Conservation (phyloP, 2,329 filamentous ascomycete genomes). For the Penicillium sp. region DNA sequence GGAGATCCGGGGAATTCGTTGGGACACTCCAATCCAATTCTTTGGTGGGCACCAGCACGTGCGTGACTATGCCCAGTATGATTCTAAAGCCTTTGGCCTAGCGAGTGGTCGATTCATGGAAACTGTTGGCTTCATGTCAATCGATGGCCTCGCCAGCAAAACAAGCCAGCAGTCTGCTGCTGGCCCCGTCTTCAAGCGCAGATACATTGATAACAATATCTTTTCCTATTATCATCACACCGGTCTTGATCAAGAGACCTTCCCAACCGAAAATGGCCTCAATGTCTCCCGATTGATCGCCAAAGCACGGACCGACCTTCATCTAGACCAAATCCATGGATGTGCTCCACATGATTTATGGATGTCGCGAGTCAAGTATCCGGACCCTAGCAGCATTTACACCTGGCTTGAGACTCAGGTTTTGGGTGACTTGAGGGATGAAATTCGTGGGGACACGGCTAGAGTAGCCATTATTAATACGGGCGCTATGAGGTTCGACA, state of each 20-base stretch:
- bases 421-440: slow-evolving; percentile 64
- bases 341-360: slow-evolving; percentile 79
- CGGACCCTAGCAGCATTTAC: slow-evolving; percentile 71
- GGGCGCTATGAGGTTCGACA: slow-evolving; percentile 89
- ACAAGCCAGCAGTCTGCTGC: slow-evolving; percentile 29
- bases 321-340: slow-evolving; percentile 73
- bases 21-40: slow-evolving; percentile 82
- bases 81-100: slow-evolving; percentile 72
- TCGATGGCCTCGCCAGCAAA: slow-evolving; percentile 60
- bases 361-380: slow-evolving; percentile 76
- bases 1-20: slow-evolving; percentile 72
- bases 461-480: slow-evolving; percentile 77
- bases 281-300: slow-evolving; percentile 70
- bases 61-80: slow-evolving; percentile 77
- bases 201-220: slow-evolving; percentile 93
- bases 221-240: slow-evolving; percentile 81
- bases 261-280: slow-evolving; percentile 71
- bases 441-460: slow-evolving; percentile 59
- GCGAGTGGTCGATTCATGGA: slow-evolving; percentile 92
- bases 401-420: slow-evolving; percentile 75
- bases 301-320: slow-evolving; percentile 65
- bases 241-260: slow-evolving; percentile 66
- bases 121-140: slow-evolving; percentile 89
- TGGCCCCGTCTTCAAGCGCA: slow-evolving; percentile 64
- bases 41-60: slow-evolving; percentile 91